Conservation (phyloP, 1,139 yeast genomes). For the Lodderomyces elongisporus region DNA sequence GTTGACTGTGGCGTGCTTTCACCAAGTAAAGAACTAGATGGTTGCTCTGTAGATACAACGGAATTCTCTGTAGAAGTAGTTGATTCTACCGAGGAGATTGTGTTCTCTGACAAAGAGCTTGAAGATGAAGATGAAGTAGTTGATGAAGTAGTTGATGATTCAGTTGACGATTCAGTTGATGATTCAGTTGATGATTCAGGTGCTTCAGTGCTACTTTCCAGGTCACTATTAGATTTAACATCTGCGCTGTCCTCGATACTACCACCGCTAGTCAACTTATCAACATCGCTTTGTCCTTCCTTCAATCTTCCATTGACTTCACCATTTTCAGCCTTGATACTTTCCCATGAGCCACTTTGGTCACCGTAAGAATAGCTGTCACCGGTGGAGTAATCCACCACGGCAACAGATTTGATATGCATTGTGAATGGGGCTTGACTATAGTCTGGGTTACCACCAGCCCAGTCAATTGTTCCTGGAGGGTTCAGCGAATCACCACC, state of each 20-base stretch:
- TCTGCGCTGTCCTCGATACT: constrained; percentile 9
- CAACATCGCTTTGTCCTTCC: constrained; percentile 48
- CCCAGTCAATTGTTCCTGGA: constrained; percentile 77
- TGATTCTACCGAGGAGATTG: background rate
- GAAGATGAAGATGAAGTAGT: constrained; percentile 1
- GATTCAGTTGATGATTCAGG: background rate
- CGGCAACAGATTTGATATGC: constrained; percentile 56
- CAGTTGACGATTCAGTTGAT: background rate
- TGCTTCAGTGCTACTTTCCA: constrained; percentile 1
- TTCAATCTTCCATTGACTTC: constrained; percentile 54
- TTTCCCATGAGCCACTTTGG: constrained; percentile 60
- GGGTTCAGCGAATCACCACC: constrained; percentile 70
- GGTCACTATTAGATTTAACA: background rate
- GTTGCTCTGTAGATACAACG: too few species aligned
- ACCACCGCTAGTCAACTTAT: constrained; percentile 25
- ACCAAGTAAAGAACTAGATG: too few species aligned
- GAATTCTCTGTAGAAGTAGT: too few species aligned
- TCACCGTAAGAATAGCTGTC: constrained; percentile 60
- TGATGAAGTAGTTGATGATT: constrained; percentile 1
- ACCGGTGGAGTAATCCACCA: constrained; percentile 81
- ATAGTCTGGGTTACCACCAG: constrained; percentile 74
- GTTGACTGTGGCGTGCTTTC: background rate
- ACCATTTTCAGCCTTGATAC: constrained; percentile 64
- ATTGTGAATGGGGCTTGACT: constrained; percentile 63
- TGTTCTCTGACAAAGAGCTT: background rate